These are phyloP conservation scores for Blastobotrys malaysiensis DNA, from an alignment of 1,139 yeast species.

Conservation along the genomic window DNA sequence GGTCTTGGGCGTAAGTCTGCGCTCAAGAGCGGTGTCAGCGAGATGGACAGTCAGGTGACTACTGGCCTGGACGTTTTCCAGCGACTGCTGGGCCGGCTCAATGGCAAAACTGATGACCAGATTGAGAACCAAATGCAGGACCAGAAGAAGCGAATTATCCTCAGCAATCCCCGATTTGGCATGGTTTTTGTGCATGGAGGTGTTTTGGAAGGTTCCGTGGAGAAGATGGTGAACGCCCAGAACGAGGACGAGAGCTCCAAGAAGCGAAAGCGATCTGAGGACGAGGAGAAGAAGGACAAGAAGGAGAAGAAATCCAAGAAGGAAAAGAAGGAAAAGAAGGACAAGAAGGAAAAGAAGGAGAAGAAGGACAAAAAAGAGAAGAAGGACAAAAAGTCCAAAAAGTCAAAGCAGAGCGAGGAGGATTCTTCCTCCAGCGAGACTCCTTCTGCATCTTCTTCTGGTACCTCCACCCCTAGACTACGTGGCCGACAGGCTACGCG, in stretches of 20 bases:
- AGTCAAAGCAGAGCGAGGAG: constrained; percentile 14
- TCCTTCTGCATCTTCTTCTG: constrained; percentile 1
- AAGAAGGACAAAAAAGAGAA: constrained; percentile 19
- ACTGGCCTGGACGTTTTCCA: constrained; percentile 93
- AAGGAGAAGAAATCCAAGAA: constrained; percentile 30
- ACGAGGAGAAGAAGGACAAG: constrained; percentile 29
- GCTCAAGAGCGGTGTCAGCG: constrained; percentile 46
- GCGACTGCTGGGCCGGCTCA: constrained; percentile 78
- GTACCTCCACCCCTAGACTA: constrained; percentile 36
- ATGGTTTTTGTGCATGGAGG: constrained; percentile 84
- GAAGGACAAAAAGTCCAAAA: constrained; percentile 29
- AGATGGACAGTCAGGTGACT: constrained; percentile 72
- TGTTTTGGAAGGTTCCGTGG: constrained; percentile 78
- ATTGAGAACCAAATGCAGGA: constrained; percentile 27
- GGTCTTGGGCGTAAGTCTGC: constrained; percentile 84
- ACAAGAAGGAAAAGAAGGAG: constrained; percentile 25
- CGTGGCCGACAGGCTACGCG: constrained; percentile 71
- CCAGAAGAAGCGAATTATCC: constrained; percentile 41
- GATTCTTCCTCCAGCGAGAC: constrained; percentile 7
- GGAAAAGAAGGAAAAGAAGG: constrained; percentile 30
- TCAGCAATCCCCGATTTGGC: constrained; percentile 79
- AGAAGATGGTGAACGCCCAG: constrained; percentile 35
- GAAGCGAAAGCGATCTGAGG: constrained; percentile 25
- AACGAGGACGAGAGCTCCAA: constrained; percentile 26
- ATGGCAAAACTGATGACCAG: constrained; percentile 32